These are phyloP conservation scores for Globisporangium orthogonon DNA, from an alignment of 352 stramenopile genomes.

Conservation along the genomic window DNA sequence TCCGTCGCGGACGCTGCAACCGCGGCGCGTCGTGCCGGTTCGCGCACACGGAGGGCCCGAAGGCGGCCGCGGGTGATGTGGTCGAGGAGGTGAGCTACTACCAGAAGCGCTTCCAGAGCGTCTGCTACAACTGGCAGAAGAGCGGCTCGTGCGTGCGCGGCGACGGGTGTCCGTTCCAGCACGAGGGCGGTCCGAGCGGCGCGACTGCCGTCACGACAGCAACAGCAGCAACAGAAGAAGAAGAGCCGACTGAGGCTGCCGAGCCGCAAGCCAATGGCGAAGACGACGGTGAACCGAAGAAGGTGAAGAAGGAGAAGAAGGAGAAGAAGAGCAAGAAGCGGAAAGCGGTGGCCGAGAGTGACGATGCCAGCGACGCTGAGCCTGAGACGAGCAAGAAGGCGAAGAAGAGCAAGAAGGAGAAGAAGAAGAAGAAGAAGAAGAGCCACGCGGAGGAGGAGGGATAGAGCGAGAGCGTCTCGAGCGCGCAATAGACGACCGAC, in stretches of 20 bases:
- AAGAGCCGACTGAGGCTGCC: constrained; percentile 4
- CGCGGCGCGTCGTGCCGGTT: constrained; percentile 52
- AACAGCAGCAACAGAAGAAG: background rate
- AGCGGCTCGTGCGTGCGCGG: constrained; percentile 30
- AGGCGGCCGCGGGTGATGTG: constrained; percentile 8
- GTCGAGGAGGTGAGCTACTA: constrained; percentile 56
- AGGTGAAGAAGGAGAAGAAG: constrained; percentile 19
- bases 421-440: background rate
- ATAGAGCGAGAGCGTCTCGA: no score
- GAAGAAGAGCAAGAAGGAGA: constrained; percentile 21
- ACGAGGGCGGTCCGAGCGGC: constrained; percentile 16
- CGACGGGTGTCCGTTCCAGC: constrained; percentile 43
- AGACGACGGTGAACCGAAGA: constrained; percentile 6
- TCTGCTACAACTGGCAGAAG: constrained; percentile 64
- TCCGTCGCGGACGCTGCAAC: constrained; percentile 30
- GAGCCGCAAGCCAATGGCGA: background rate
- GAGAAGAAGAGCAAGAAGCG: constrained; percentile 10
- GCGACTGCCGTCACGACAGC: background rate
- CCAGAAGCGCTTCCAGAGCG: constrained; percentile 57
- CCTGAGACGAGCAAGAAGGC: constrained; percentile 12
- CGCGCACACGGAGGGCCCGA: constrained; percentile 27
- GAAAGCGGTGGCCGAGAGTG: constrained; percentile 11
- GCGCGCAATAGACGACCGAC: no score
- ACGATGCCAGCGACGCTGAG: background rate
- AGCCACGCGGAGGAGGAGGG: no score